Conservation (phyloP, 148 eudicot species). For the Dysphania ambrosioides region DNA sequence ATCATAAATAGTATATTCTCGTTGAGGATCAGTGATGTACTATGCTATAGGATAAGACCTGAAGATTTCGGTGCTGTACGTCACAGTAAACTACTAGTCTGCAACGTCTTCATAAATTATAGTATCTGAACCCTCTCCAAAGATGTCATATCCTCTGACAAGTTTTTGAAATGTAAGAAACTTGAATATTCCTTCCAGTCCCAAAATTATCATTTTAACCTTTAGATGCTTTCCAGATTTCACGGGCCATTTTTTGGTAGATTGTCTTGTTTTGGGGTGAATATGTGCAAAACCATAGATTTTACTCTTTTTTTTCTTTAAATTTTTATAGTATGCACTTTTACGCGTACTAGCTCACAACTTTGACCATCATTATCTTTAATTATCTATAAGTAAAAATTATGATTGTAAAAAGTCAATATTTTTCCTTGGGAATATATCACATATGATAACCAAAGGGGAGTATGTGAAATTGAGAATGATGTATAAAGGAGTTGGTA, state of each 20-base stretch:
- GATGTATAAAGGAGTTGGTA: neutral
- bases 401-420: no score
- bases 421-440: no score
- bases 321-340: no score
- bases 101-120: neutral
- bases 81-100: neutral
- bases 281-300: neutral
- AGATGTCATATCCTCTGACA: neutral
- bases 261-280: neutral
- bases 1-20: neutral
- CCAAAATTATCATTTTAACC: neutral
- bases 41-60: no score
- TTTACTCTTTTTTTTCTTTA: no score
- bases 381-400: no score
- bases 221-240: neutral
- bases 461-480: no score
- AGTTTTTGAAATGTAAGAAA: neutral
- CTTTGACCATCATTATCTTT: no score
- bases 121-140: neutral
- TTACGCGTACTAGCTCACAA: no score
- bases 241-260: neutral
- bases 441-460: no score
- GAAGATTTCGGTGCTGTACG: no score
- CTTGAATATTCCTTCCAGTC: neutral
- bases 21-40: neutral